Evolutionary conservation across 176 grass and related monocot species (phyloP), one percentile per base, ranked within the genome.

Genomic region (Coix lacrymajobi): DNA sequence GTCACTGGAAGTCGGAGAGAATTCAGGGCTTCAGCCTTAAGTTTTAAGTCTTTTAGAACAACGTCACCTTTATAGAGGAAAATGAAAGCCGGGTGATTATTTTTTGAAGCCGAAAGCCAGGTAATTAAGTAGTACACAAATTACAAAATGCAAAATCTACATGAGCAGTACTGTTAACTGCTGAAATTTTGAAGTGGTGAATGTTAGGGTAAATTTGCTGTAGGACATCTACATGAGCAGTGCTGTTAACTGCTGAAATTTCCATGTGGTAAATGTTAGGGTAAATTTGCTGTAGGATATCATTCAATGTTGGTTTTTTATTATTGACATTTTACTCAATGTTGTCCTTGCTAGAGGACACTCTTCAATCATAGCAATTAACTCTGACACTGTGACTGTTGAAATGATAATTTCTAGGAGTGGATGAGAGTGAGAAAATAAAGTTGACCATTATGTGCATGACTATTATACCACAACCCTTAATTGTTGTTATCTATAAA

Each of bases 11-110:
- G 89, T 68, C 79, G 90, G 46, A 98, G 93, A 87, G 92, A 95
- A 91, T 95, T 98, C 40, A 98, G 77, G 77, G 92, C 92, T 93
- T 98, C 96, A 77, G 96, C 96, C 66, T 95, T 95, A 83, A 98
- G 79, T 73, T 98, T 98, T 81, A 98, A 84, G 75, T 98, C 96
- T 86, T 98, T 95, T 72, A 98, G 92, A 83, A 98, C 89, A 71
- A 98, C 96, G 77, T 98, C 96, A 79, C 96, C 96, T 98, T 86
- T 87, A 76, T 37, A 78, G 8, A 81, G 48, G 82, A 39, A 81
- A 69, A 85, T 69, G 25, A 80, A 77, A 51, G 36, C 15, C 32
- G 30, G 60, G 60, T 83, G 64, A 89, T 70, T 62, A 60, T 60
- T 57, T 57, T 57, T 3, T 24, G 51, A 56, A n/a, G 51, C 51